Conservation (phyloP, 768 basidiomycete species). For the Lactifluus volemus region DNA sequence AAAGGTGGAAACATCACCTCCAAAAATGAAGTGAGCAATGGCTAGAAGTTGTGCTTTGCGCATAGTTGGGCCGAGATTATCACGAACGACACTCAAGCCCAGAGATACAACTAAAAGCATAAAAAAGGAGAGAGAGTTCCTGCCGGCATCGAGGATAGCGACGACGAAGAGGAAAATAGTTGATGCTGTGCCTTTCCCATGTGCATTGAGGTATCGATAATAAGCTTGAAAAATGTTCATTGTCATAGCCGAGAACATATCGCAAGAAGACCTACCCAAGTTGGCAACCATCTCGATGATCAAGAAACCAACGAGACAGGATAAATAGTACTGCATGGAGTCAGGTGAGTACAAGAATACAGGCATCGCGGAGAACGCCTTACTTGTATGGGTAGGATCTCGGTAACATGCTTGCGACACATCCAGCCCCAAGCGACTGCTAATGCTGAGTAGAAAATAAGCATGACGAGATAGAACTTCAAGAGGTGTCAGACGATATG, state of each 20-base stretch:
- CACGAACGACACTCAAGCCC: slow-evolving; percentile 86
- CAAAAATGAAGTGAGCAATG: slow-evolving; percentile 84
- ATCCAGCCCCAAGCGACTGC: slow-evolving; percentile 74
- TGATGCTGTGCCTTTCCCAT: slow-evolving; percentile 63
- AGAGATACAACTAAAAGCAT: slow-evolving; percentile 88
- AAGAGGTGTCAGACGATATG: neutral
- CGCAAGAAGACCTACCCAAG: slow-evolving; percentile 48
- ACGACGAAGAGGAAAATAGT: slow-evolving; percentile 93
- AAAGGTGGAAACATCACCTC: slow-evolving; percentile 50
- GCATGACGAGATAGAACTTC: slow-evolving; percentile 85
- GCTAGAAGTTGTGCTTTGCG: slow-evolving; percentile 73
- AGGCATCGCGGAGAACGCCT: slow-evolving; percentile 13
- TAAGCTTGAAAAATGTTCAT: slow-evolving; percentile 46
- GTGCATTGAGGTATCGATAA: slow-evolving; percentile 90
- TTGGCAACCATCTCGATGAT: slow-evolving; percentile 92
- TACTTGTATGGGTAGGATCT: slow-evolving; percentile 85
- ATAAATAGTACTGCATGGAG: slow-evolving; percentile 70
- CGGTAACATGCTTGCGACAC: slow-evolving; percentile 71
- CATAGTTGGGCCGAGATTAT: slow-evolving; percentile 82
- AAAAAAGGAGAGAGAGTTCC: slow-evolving; percentile 94
- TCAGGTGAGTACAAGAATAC: slow-evolving; percentile 6
- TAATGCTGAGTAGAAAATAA: slow-evolving; percentile 63
- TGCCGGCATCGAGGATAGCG: slow-evolving; percentile 88
- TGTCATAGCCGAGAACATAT: neutral
- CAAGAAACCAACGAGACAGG: slow-evolving; percentile 76